These are phyloP conservation scores for Aspergillus sclerotioniger DNA, from an alignment of 495 filamentous ascomycete species.

Conservation along the genomic window DNA sequence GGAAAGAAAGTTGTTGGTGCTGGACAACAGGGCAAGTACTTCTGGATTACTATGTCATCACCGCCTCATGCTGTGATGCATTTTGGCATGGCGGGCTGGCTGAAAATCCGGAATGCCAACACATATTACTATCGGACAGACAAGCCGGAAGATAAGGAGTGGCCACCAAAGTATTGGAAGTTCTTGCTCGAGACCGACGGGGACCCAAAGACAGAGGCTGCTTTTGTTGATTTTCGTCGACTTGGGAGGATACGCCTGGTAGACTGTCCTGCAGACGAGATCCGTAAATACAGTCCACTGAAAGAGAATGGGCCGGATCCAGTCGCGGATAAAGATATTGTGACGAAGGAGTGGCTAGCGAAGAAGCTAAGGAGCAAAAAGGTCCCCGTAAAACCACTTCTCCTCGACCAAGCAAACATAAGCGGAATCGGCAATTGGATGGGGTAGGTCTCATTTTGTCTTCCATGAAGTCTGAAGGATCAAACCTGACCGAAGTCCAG, in stretches of 20 bases:
- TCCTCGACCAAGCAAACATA: conserved; percentile 86
- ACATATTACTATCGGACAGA: conserved; percentile 74
- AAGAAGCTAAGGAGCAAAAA: conserved; percentile 68
- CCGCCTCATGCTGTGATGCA: conserved; percentile 90
- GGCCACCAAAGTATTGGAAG: conserved; percentile 92
- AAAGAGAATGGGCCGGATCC: conserved; percentile 93
- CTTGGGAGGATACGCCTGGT: conserved; percentile 78
- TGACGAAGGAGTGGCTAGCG: conserved; percentile 69
- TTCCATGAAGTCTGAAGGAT: neutral
- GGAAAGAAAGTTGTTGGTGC: conserved; percentile 76
- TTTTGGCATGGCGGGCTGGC: conserved; percentile 87
- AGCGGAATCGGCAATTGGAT: conserved; percentile 98
- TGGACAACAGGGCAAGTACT: conserved; percentile 91
- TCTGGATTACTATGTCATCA: conserved; percentile 74
- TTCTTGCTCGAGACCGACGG: conserved; percentile 69
- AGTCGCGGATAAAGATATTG: conserved; percentile 71
- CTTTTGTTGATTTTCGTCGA: conserved; percentile 79
- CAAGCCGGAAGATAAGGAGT: conserved; percentile 59
- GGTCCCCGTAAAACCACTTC: conserved; percentile 80
- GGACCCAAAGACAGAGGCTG: conserved; percentile 63
- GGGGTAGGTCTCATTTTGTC: conserved; percentile 49
- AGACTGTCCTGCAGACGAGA: conserved; percentile 70
- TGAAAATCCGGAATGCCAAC: conserved; percentile 74
- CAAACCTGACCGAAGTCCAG: conserved; percentile 32
- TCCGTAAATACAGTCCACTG: conserved; percentile 74